Percentiles rank a stretch among this genome's conserved stretches.
These are phyloP conservation scores for Stereocaulon alpinum DNA, from an alignment of 495 filamentous ascomycete genomes.

Conservation along the genomic window DNA sequence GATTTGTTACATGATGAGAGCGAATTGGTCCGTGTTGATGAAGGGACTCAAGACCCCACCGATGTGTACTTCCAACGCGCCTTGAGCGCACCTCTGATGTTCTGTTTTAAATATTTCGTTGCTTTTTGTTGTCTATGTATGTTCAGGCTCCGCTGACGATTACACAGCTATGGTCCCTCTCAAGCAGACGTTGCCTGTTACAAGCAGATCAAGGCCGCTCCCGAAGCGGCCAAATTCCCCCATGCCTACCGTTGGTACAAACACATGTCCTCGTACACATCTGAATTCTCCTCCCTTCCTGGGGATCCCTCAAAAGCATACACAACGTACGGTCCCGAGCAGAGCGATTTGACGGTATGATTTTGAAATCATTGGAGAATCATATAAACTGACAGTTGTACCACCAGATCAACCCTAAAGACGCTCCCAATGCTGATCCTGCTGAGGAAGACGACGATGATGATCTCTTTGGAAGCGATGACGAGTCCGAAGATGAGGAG, in stretches of 20 bases:
- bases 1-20: conserved; percentile 64
- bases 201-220: conserved; percentile 71
- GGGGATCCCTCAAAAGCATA: conserved; percentile 82
- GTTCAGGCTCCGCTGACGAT: conserved; percentile 26
- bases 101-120: background rate
- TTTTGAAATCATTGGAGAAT: conserved; percentile 19
- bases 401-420: conserved; percentile 54
- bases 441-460: conserved; percentile 70
- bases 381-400: background rate
- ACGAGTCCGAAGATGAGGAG: conserved; percentile 83
- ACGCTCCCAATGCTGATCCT: conserved; percentile 57
- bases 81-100: conserved; percentile 71
- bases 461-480: conserved; percentile 80
- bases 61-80: conserved; percentile 74
- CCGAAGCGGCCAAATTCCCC: conserved; percentile 77
- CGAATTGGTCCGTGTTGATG: conserved; percentile 98
- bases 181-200: conserved; percentile 94
- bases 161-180: conserved; percentile 62
- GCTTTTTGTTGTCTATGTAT: too few species aligned
- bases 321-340: conserved; percentile 87
- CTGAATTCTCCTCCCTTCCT: conserved; percentile 81
- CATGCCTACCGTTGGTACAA: conserved; percentile 97
- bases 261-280: conserved; percentile 84
- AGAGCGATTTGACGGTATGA: conserved; percentile 49
- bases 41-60: conserved; percentile 95